Percentiles rank a stretch among this genome's conserved stretches.
phyloP scores from a whole-genome alignment of 176 grass and related monocot species.

The Eremochloa ophiuroides region DNA sequence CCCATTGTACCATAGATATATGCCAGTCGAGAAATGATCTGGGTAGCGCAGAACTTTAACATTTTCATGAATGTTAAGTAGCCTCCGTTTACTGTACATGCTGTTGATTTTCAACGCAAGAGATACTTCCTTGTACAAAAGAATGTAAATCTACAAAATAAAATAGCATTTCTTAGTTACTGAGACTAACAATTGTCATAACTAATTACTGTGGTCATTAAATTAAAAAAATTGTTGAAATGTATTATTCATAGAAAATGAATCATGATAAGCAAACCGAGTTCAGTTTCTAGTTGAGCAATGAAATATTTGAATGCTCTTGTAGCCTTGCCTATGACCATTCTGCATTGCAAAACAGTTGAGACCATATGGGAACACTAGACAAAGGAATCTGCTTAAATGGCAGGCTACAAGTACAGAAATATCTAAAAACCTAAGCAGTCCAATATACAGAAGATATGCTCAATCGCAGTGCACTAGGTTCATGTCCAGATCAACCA shows the following conservation, averaged over 20 bases:
- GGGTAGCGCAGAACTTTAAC: conserved; percentile 90
- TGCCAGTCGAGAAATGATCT: conserved; percentile 78
- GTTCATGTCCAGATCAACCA: neutral
- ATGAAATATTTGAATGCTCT: neutral
- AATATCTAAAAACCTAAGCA: neutral
- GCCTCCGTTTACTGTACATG: conserved; percentile 65
- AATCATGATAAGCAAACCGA: neutral
- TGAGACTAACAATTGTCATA: neutral
- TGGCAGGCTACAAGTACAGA: neutral
- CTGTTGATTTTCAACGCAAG: conserved; percentile 88
- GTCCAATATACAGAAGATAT: neutral
- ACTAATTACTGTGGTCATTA: neutral
- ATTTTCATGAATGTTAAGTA: conserved; percentile 82
- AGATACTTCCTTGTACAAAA: conserved; percentile 86
- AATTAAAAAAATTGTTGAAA: neutral
- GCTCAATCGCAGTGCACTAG: neutral
- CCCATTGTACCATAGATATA: conserved; percentile 63
- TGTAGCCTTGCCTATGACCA: neutral
- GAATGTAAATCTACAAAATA: conserved; percentile 77
- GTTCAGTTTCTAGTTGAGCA: neutral
- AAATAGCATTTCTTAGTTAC: neutral
- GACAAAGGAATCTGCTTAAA: neutral
- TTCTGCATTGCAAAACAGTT: neutral
- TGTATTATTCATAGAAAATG: neutral
- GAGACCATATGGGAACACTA: neutral